Evolutionary conservation across 2,329 filamentous ascomycete species (phyloP).

Genomic region (Arthroderma sp.): DNA sequence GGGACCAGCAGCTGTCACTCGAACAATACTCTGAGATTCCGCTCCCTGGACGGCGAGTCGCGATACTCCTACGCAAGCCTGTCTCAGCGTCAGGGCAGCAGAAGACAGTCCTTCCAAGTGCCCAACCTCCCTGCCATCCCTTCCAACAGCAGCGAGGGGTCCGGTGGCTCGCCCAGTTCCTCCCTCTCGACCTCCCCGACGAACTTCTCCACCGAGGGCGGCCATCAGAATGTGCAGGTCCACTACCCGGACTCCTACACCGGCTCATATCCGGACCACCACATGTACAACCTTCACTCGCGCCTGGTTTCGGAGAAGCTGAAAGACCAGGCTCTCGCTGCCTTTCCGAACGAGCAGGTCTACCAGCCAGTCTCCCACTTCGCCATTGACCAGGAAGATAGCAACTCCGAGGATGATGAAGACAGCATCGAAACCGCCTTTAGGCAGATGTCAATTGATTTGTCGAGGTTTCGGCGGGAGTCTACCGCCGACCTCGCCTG

Average conservation of each 20-base stretch:
- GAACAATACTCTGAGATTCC: not conserved
- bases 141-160: conserved; percentile 46
- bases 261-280: conserved; percentile 50
- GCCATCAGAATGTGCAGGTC: conserved; percentile 6
- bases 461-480: conserved; percentile 29
- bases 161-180: conserved; percentile 18
- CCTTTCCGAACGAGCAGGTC: conserved; percentile 38
- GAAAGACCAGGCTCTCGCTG: conserved; percentile 48
- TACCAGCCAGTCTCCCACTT: conserved; percentile 39
- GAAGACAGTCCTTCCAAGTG: conserved; percentile 47
- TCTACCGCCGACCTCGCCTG: conserved; percentile 45
- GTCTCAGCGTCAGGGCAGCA: conserved; percentile 24
- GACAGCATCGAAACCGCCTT: conserved; percentile 19
- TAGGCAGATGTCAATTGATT: conserved; percentile 20
- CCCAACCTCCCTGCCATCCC: conserved; percentile 51
- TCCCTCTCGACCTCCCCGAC: conserved; percentile 19
- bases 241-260: conserved; percentile 51
- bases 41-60: conserved; percentile 33
- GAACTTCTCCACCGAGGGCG: conserved; percentile 14
- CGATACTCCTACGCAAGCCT: conserved; percentile 36
- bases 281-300: conserved; percentile 52
- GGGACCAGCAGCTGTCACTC: not conserved
- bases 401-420: conserved; percentile 22
- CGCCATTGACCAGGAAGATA: conserved; percentile 30
- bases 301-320: conserved; percentile 70